Evolutionary conservation across 2,329 filamentous ascomycete species (phyloP), one percentile per base, ranked within the genome.

Genomic region (Xylariaceae sp.): DNA sequence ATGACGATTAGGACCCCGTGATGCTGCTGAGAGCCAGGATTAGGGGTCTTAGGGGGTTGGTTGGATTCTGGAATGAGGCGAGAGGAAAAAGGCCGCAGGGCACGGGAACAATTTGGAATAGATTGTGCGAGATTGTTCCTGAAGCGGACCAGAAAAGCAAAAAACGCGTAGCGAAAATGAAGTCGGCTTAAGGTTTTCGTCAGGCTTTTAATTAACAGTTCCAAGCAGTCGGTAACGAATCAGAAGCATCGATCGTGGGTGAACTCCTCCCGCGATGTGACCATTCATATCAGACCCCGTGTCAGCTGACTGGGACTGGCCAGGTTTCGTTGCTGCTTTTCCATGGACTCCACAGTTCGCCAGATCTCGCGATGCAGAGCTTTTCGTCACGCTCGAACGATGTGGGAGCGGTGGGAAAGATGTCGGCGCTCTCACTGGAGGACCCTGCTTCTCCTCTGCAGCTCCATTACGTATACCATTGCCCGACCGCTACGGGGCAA

Each of bases 121-220:
- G 41, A 44, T 50, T 11, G 55, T 57, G 57, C 13, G 41, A 34
- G 18, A 11, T 50, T 57, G 51, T 44, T 51, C 56, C 35, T 18
- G 50, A 41, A 51, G 10, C 52, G 45, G 41, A 47, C 18, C 41
- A 50, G 34, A 49, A 48, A 58, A 50, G 48, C 15, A 30, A 49
- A 49, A 23, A 10, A 30, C 17, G 4, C 9, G 17, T n/a, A 9
- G 11, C 55, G 54, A 65, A 45, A 52, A 57, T 60, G 68, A 67
- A 56, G 68, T 69, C 65, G 64, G 64, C 65, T 70, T 70, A 69
- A 70, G 65, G 68, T 70, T 70, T 68, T 37, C 23, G 59, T 55
- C 53, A 58, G 54, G 48, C 49, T 58, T 61, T 62, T 58, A 60
- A 64, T 64, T 64, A 65, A 53, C 53, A 61, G 55, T 58, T 56